phyloP scores from a whole-genome alignment of 179 eudicot genomes.

The Drosera spatulata region DNA sequence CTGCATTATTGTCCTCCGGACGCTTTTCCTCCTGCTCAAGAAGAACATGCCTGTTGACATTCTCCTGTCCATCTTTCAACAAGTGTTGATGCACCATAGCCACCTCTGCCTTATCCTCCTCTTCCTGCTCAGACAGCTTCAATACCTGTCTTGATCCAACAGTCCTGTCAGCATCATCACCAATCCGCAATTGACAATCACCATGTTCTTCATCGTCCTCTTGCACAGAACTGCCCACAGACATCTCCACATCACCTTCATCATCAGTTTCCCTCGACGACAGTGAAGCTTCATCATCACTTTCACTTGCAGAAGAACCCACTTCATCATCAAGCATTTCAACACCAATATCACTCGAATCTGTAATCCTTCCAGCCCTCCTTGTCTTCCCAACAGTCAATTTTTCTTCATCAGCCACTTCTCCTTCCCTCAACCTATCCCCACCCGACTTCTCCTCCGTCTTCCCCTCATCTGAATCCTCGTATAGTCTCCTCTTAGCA shows the following conservation, averaged over 20 bases:
- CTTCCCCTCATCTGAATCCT: constrained; percentile 26
- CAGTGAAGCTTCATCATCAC: constrained; percentile 15
- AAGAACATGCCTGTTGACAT: constrained; percentile 4
- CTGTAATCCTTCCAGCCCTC: constrained; percentile 36
- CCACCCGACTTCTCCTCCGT: constrained; percentile 14
- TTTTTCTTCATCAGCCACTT: constrained; percentile 21
- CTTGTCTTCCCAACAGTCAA: constrained; percentile 31
- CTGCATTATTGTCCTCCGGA: constrained; percentile 19
- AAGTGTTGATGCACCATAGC: constrained; percentile 10
- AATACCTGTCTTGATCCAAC: constrained; percentile 11
- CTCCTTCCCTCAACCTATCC: constrained; percentile 18
- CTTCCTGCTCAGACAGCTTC: constrained; percentile 15
- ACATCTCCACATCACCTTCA: constrained; percentile 16
- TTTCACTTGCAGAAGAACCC: constrained; percentile 20
- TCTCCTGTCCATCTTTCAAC: constrained; percentile 15
- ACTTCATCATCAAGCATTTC: constrained; percentile 17
- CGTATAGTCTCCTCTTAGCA: constrained; percentile 48
- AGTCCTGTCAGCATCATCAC: constrained; percentile 14
- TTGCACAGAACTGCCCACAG: constrained; percentile 8
- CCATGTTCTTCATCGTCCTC: constrained; percentile 12
- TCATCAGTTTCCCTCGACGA: constrained; percentile 9
- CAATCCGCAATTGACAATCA: constrained; percentile 10
- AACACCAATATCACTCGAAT: constrained; percentile 25
- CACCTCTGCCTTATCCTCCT: constrained; percentile 15
- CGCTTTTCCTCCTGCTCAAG: constrained; percentile 16